Evolutionary conservation across 202 grass and related monocot species (phyloP), one percentile per base, ranked within the genome.

Genomic region (Carex arenaria): DNA sequence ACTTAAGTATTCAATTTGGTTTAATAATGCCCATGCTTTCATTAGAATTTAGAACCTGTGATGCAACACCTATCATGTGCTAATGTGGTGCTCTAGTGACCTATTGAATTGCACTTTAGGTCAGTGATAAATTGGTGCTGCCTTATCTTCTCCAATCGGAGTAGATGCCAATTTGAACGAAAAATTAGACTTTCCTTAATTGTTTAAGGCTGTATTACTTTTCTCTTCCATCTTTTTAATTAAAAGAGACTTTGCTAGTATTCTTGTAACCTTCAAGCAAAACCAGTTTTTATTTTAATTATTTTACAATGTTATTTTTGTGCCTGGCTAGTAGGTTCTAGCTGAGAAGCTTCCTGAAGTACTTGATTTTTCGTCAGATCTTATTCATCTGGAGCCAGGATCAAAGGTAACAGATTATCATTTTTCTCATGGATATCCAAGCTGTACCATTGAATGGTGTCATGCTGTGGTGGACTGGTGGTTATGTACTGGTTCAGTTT

Each of bases 271-370:
- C 7, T 63, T 81, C 26, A 76, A 67, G 67, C 73, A 83, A 75
- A 45, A 34, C 10, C 14, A 38, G n/a, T 18, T 52, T 61, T 36
- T 65, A 73, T 54, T 14, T 65, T 43, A 38, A 36, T 68, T 32
- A 82, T 54, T 78, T 81, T 60, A 70, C 59, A 72, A 45, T 80
- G 74, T 82, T 30, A 31, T 7, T 78, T 31, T 36, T 72, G 32
- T 81, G 53, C 31, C 23, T 72, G 51, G 26, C 18, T 57, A 77
- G 23, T 63, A 98, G 95, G 87, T 98, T 90, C 84, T 98, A 87
- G 91, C 85, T 6, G 90, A 94, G 68, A 98, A 93, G 82, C 92
- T 98, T 87, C 95, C 95, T 51, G 95, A 93, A 91, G 89, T 98
- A 86, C 90, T 98, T 89, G 89, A 95, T 90, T 98, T 98, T 91